Evolutionary conservation across 2,329 filamentous ascomycete genomes (phyloP).

Genomic region (Escovopsis weberi): DNA sequence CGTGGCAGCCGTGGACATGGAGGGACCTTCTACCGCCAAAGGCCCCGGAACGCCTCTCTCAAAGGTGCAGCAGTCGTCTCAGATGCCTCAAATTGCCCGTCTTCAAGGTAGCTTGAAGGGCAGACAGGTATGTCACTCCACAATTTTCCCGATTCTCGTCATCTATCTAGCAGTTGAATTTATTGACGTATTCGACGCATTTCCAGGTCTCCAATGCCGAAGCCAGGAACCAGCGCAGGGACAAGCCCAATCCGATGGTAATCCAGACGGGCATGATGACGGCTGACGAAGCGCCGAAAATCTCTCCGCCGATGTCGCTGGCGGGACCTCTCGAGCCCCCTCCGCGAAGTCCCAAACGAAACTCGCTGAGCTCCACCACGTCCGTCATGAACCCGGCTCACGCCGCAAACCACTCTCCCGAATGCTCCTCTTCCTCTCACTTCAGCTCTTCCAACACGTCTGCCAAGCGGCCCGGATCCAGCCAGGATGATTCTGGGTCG

Average conservation of each 20-base stretch:
- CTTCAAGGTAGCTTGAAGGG: not conserved
- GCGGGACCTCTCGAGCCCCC: slow-evolving; percentile 15
- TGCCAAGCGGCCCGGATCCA: not conserved
- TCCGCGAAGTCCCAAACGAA: slow-evolving; percentile 14
- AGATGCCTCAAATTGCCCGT: not conserved
- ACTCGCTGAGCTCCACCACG: slow-evolving; percentile 6
- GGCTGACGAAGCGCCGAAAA: not conserved
- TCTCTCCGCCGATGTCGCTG: slow-evolving; percentile 7
- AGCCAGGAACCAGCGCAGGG: not conserved
- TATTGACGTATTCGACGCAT: no score
- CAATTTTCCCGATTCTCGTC: no score
- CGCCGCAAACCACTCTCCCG: not conserved
- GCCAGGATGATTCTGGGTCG: not conserved
- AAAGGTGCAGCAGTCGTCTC: not conserved
- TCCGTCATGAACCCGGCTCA: not conserved
- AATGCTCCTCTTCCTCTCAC: not conserved
- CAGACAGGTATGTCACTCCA: not conserved
- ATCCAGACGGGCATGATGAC: not conserved
- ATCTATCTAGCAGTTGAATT: no score
- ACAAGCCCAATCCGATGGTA: not conserved
- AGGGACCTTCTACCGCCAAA: not conserved
- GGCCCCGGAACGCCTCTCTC: not conserved
- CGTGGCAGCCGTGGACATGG: slow-evolving; percentile 1
- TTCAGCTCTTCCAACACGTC: not conserved
- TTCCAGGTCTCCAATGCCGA: not conserved